These are phyloP conservation scores for Xylaria bambusicola DNA, from an alignment of 495 filamentous ascomycete species.

Conservation along the genomic window DNA sequence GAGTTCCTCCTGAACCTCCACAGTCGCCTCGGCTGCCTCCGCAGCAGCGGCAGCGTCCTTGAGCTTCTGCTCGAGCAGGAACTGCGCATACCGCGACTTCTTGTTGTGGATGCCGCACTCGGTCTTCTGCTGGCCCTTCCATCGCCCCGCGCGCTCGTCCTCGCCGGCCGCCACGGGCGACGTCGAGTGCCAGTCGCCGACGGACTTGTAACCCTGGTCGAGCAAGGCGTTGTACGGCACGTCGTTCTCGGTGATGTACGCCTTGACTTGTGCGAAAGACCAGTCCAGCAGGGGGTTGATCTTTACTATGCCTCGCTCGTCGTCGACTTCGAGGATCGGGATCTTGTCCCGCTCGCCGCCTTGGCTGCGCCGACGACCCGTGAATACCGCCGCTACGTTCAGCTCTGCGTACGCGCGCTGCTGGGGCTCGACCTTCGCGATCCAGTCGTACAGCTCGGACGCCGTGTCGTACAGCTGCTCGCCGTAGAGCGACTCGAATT, in stretches of 20 bases:
- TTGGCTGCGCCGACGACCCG: conserved; percentile 90
- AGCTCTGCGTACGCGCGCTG: conserved; percentile 89
- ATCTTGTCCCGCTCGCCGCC: conserved; percentile 90
- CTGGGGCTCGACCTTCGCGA: conserved; percentile 95
- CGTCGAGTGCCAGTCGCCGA: conserved; percentile 98
- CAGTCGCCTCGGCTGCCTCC: conserved; percentile 40
- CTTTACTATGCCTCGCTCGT: conserved; percentile 85
- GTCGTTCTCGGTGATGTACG: conserved; percentile 79
- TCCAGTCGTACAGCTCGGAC: conserved; percentile 90
- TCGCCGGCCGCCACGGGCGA: conserved; percentile 86
- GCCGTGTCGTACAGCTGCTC: conserved; percentile 82
- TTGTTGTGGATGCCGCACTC: conserved; percentile 99
- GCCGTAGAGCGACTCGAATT: conserved; percentile 83
- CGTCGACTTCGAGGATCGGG: conserved; percentile 88
- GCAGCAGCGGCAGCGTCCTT: conserved; percentile 62
- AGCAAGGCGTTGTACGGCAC: conserved; percentile 94
- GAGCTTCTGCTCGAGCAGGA: conserved; percentile 69
- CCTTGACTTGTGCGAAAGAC: conserved; percentile 85
- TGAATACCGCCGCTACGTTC: conserved; percentile 87
- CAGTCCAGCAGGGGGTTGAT: conserved; percentile 98
- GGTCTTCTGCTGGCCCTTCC: conserved; percentile 93
- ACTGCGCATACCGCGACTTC: conserved; percentile 86
- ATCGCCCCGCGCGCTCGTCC: conserved; percentile 94
- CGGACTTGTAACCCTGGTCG: conserved; percentile 90
- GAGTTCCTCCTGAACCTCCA: conserved; percentile 12